phyloP scores from a whole-genome alignment of 768 basidiomycete species.

The Suillus cothurnatus region DNA sequence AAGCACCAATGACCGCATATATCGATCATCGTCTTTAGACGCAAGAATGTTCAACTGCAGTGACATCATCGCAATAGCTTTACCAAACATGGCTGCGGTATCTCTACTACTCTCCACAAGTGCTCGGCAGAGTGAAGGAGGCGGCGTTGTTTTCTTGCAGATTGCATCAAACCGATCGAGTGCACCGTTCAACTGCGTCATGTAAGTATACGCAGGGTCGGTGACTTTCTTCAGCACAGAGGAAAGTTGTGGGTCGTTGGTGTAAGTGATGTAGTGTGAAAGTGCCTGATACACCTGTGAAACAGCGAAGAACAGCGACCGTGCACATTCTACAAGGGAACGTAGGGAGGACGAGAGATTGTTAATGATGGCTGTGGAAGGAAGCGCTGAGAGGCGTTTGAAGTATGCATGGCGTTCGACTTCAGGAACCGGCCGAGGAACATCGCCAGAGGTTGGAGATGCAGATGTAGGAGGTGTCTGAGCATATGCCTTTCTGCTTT shows the following conservation, averaged over 20 bases:
- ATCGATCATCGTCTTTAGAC: constrained; percentile 79
- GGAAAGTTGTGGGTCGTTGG: constrained; percentile 80
- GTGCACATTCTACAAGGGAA: constrained; percentile 80
- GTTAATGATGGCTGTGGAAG: constrained; percentile 57
- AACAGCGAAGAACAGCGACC: constrained; percentile 89
- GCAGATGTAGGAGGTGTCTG: constrained; percentile 37
- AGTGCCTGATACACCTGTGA: constrained; percentile 90
- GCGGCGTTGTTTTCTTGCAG: constrained; percentile 68
- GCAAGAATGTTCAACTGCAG: constrained; percentile 81
- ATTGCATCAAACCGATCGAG: constrained; percentile 90
- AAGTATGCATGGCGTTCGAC: constrained; percentile 92
- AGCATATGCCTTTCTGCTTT: constrained; percentile 23
- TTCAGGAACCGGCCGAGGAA: constrained; percentile 50
- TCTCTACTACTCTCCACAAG: constrained; percentile 86
- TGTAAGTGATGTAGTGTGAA: constrained; percentile 83
- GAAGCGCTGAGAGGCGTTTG: constrained; percentile 82
- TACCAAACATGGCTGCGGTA: constrained; percentile 80
- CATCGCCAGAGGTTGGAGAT: constrained; percentile 42
- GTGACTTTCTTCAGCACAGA: constrained; percentile 82
- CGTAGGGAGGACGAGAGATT: constrained; percentile 71
- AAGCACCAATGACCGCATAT: constrained; percentile 81
- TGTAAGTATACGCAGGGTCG: constrained; percentile 79
- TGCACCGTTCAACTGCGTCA: constrained; percentile 82
- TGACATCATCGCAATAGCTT: constrained; percentile 82
- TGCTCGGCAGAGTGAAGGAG: constrained; percentile 69